These are phyloP conservation scores for Mollisiaceae sp. DNA, from an alignment of 2,329 filamentous ascomycete genomes.

Conservation along the genomic window DNA sequence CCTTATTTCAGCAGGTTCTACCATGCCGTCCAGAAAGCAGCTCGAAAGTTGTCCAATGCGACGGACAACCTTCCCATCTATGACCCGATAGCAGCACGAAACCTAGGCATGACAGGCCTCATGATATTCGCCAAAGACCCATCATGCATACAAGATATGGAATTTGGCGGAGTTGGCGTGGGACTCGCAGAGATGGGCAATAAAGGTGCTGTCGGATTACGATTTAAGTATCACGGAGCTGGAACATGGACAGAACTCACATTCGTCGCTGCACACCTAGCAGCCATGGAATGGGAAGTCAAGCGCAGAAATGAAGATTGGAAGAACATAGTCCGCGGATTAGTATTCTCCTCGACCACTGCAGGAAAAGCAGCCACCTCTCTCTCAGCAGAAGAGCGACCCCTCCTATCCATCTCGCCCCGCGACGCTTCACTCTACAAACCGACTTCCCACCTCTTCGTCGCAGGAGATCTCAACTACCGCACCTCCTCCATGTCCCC, in stretches of 20 bases:
- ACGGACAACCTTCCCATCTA: conserved; percentile 56
- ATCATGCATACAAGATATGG: conserved; percentile 65
- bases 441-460: conserved; percentile 77
- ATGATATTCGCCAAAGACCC: conserved; percentile 79
- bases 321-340: conserved; percentile 77
- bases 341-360: conserved; percentile 68
- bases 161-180: conserved; percentile 82
- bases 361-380: conserved; percentile 27
- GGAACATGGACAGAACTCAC: conserved; percentile 68
- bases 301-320: conserved; percentile 84
- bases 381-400: conserved; percentile 45
- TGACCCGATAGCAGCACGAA: conserved; percentile 70
- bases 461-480: conserved; percentile 95
- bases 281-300: conserved; percentile 82
- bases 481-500: conserved; percentile 76
- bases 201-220: conserved; percentile 87
- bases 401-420: conserved; percentile 48
- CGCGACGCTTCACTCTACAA: conserved; percentile 71
- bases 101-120: conserved; percentile 88
- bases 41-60: conserved; percentile 44
- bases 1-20: conserved; percentile 77
- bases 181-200: conserved; percentile 90
- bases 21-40: conserved; percentile 73
- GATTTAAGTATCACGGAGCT: conserved; percentile 62
- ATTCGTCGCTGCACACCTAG: conserved; percentile 86